Evolutionary conservation across 148 eudicot genomes (phyloP), one percentile per base, ranked within the genome.

Genomic region (Nyssa sinensis): DNA sequence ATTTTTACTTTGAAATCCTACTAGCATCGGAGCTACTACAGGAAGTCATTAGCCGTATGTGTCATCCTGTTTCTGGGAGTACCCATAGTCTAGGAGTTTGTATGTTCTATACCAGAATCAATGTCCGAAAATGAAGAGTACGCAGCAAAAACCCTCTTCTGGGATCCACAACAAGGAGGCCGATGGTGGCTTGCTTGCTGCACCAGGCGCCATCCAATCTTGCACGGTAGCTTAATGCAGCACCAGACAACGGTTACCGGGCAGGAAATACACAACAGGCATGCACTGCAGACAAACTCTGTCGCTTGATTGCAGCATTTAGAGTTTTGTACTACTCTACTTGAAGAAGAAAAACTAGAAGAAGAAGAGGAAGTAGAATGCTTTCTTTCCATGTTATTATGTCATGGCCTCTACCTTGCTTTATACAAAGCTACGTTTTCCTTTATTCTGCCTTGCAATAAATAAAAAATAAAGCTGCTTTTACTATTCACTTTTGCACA

Each of bases 201-300:
- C 17, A 31, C 53, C 7, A 61, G 4, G 28, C 70, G 72, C 76
- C 78, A 67, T 33, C 85, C 88, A 4, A 78, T 32, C 76, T 65
- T 65, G 71, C 80, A 79, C 0, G 85, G 82, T 29, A 74, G 24
- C 78, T 77, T 81, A 49, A 82, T n/a, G 25, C 59, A 70, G 25
- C 76, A 76, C 78, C 85, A 85, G 17, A 65, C 75, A 5, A 74
- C 4, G 9, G 81, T 61, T 1, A 81, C 30, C 11, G 83, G 88
- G 71, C 81, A 82, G 63, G 80, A 85, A 37, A 85, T 71, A 33
- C 83, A 85, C 32, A 81, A 13, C 10, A 78, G 49, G 69, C 88
- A 85, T 21, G 33, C 79, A 28, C 71, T 62, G 66, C 82, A 81
- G 21, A 70, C 59, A 7, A 75, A 61, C 62, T 79, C 75, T 8